Conservation (phyloP, 495 filamentous ascomycete species). For the Saxophila tyrrhenica region DNA sequence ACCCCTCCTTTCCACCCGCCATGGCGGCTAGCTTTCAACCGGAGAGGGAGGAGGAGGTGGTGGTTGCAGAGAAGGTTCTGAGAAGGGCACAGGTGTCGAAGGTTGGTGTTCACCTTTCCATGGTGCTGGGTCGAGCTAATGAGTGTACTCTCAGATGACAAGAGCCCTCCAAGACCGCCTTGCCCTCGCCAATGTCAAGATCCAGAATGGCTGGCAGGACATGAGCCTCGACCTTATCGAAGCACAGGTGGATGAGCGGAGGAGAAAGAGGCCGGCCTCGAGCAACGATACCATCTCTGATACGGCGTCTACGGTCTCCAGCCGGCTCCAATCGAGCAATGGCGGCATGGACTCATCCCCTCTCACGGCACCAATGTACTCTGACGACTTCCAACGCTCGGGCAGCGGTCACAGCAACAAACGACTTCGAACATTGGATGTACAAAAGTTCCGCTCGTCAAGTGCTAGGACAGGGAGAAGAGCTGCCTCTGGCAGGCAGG, state of each 20-base stretch:
- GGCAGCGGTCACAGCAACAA: conserved; percentile 36
- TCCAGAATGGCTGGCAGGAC: conserved; percentile 78
- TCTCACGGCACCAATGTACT: conserved; percentile 56
- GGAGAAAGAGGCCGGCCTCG: conserved; percentile 48
- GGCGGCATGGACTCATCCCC: conserved; percentile 50
- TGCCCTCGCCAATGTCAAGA: conserved; percentile 91
- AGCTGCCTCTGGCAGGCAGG: conserved; percentile 31
- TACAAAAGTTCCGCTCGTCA: conserved; percentile 26
- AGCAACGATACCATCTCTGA: conserved; percentile 62
- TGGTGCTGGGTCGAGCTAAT: too few species aligned
- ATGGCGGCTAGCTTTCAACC: conserved; percentile 12
- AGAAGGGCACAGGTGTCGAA: conserved; percentile 72
- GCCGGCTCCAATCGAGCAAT: conserved; percentile 40
- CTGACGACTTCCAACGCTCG: conserved; percentile 49
- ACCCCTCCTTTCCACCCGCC: conserved; percentile 7
- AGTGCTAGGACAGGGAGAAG: conserved; percentile 2
- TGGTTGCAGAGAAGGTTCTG: conserved; percentile 49
- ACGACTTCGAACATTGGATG: conserved; percentile 2
- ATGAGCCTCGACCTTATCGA: conserved; percentile 65
- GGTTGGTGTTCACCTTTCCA: too few species aligned
- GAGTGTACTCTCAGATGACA: conserved; percentile 55
- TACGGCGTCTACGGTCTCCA: conserved; percentile 62
- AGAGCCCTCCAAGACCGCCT: conserved; percentile 82
- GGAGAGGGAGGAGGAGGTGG: conserved; percentile 46
- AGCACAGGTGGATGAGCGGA: conserved; percentile 60